Conservation (phyloP, 1,284 basidiomycete species). For the Sanghuangporus baumii region DNA sequence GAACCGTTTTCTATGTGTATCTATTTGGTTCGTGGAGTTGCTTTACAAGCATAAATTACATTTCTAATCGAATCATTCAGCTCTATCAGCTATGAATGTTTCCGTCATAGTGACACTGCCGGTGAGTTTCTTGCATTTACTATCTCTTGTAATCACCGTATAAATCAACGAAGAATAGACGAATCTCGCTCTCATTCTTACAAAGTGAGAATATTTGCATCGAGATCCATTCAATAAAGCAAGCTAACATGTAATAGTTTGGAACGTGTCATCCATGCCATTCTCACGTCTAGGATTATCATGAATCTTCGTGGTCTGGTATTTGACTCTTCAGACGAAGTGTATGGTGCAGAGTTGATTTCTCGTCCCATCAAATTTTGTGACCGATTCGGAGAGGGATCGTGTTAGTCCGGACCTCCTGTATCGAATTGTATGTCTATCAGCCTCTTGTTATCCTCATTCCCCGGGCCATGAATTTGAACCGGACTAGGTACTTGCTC, state of each 20-base stretch:
- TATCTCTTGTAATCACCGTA: neutral
- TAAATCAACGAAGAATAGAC: neutral
- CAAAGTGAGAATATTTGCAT: neutral
- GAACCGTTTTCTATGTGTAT: slow-evolving; percentile 1
- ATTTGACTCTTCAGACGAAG: neutral
- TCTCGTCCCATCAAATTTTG: too few species aligned
- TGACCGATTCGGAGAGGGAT: too few species aligned
- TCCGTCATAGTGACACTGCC: neutral
- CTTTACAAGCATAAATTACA: neutral
- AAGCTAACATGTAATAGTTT: neutral
- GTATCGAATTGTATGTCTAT: too few species aligned
- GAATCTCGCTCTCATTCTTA: neutral
- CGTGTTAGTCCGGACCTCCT: too few species aligned
- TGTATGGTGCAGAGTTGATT: neutral
- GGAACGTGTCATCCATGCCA: neutral
- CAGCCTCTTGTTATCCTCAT: too few species aligned
- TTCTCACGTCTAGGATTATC: neutral
- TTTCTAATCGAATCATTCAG: neutral
- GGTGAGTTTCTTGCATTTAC: neutral
- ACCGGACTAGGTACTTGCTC: too few species aligned
- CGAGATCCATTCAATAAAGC: neutral
- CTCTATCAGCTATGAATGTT: neutral
- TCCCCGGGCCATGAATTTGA: too few species aligned
- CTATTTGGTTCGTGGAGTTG: neutral
- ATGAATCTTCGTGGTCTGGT: neutral